Evolutionary conservation across 305 asterid species (phyloP), one percentile per base, ranked within the genome.

Genomic region (Salvia sclarea): DNA sequence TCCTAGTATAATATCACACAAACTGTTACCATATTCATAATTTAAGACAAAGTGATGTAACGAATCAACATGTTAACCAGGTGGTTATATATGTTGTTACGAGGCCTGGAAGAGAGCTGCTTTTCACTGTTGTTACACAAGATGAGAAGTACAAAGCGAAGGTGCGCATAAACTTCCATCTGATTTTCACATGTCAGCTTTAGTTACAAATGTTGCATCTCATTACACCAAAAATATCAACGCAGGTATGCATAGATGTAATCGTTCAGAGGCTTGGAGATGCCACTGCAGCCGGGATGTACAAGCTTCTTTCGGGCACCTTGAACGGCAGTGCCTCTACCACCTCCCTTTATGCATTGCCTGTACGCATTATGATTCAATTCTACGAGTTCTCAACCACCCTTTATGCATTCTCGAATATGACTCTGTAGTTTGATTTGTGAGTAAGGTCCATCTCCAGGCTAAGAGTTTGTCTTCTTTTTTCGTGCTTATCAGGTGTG

Each of bases 91-190:
- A 91, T 37, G 99, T 94, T 20, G 87, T 91, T 58, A 82, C 98
- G 50, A 82, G 97, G 86, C 98, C 98, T 53, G 99, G 93, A 68
- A 81, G 98, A 69, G 98, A 94, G 83, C 88, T 94, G 30, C 96
- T 94, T 53, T 94, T 91, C 67, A 94, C 98, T 18, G 99, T 94
- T 52, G 89, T 91, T 68, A 80, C 97, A 9, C 92, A 87, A 75
- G 99, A 94, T 21, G 99, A 94, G 87, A 94, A 94, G 84, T 94
- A 94, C 78, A 94, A 94, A 78, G 99, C 99, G 24, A 94, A 94
- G 98, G 96, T 93, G 43, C 16, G 78, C 65, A 70, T 40, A 25
- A n/a, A 12, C 25, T 52, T 53, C 25, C 21, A 8, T 65, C 52
- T 58, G 37, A 8, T 30, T 64, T 50, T 47, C 40, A 8, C 17